These are phyloP conservation scores for Platanthera guangdongensis DNA, from an alignment of 106 monocot species.

Conservation along the genomic window DNA sequence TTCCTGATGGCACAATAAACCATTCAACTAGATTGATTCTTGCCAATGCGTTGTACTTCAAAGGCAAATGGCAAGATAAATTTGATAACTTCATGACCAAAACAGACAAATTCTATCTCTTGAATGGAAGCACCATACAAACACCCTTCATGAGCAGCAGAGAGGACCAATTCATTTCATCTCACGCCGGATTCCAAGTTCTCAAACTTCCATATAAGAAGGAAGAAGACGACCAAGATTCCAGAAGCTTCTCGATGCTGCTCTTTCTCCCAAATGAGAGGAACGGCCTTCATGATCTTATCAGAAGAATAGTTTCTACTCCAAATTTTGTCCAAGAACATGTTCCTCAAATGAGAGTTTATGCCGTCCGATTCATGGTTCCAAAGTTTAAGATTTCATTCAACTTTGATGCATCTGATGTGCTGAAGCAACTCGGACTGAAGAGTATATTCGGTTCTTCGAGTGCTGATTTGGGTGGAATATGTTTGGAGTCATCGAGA, in stretches of 20 bases:
- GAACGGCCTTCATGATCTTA: constrained; percentile 16
- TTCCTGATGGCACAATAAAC: constrained; percentile 7
- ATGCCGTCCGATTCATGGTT: constrained; percentile 17
- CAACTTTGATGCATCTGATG: constrained; percentile 12
- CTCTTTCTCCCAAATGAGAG: constrained; percentile 23
- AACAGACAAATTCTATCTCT: constrained; percentile 14
- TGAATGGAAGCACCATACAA: constrained; percentile 9
- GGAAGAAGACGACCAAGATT: neutral
- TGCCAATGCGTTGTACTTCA: constrained; percentile 31
- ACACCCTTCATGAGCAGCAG: constrained; percentile 21
- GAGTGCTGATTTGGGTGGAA: constrained; percentile 14
- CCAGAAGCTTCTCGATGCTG: constrained; percentile 20
- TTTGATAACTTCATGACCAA: constrained; percentile 14
- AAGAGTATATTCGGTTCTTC: constrained; percentile 1
- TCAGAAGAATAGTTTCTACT: neutral
- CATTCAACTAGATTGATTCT: neutral
- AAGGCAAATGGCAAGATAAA: constrained; percentile 19
- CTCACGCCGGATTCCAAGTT: constrained; percentile 19
- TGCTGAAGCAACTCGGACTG: constrained; percentile 8
- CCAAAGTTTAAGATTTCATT: constrained; percentile 33
- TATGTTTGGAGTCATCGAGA: neutral
- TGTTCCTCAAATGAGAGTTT: neutral
- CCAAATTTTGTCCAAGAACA: constrained; percentile 14
- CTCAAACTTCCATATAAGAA: constrained; percentile 18
- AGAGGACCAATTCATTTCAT: constrained; percentile 9